Conservation (phyloP, 257 asterid genomes). For the Capsicum pubescens region DNA sequence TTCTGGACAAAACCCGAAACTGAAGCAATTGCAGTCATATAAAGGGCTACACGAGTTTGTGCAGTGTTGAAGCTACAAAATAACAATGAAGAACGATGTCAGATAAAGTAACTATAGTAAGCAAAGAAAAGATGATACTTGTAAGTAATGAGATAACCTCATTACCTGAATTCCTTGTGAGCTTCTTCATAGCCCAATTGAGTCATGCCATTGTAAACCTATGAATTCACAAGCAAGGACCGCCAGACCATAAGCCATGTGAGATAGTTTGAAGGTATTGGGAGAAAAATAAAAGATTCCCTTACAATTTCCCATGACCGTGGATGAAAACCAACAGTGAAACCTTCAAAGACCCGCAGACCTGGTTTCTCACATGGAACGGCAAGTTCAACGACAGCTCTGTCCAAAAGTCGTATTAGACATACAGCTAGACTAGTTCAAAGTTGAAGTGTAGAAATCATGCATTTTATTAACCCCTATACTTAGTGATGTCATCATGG, state of each 20-base stretch:
- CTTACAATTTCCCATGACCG: constrained; percentile 92
- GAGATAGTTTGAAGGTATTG: constrained; percentile 27
- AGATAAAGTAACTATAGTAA: not conserved
- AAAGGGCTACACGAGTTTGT: constrained; percentile 74
- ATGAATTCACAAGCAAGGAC: constrained; percentile 35
- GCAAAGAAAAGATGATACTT: not conserved
- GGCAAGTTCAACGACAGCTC: constrained; percentile 88
- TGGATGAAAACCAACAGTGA: constrained; percentile 95
- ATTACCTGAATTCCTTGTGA: constrained; percentile 76
- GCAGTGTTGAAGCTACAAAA: constrained; percentile 77
- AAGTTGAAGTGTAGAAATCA: not conserved
- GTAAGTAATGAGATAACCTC: constrained; percentile 7
- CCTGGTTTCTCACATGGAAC: constrained; percentile 85
- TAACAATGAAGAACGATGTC: constrained; percentile 27
- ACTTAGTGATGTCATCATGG: not conserved
- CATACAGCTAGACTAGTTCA: constrained; percentile 17
- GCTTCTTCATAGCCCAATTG: constrained; percentile 88
- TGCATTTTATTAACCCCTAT: not conserved
- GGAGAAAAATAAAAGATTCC: constrained; percentile 28
- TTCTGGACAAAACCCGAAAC: constrained; percentile 69
- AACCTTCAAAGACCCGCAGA: constrained; percentile 86
- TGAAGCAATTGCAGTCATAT: constrained; percentile 82
- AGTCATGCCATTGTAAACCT: constrained; percentile 96
- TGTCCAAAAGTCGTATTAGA: constrained; percentile 40
- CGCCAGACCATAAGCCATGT: constrained; percentile 32